phyloP scores from a whole-genome alignment of 2,329 filamentous ascomycete genomes.

The Talaromyces sp. region DNA sequence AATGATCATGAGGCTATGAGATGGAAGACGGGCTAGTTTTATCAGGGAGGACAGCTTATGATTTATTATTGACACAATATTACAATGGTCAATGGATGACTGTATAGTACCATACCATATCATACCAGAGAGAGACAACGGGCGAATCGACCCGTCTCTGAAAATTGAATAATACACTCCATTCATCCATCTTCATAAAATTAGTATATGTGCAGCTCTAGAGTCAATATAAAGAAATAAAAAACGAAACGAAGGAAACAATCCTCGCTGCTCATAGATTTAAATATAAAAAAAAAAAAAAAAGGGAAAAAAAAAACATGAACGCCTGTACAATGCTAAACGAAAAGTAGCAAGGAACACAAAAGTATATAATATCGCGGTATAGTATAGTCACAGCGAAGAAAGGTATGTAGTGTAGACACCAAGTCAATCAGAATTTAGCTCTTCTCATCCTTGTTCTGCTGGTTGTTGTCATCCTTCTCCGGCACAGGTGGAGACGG shows the following conservation, averaged over 20 bases:
- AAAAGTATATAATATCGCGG: neutral
- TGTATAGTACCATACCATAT: neutral
- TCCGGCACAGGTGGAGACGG: constrained; percentile 11
- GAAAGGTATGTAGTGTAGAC: neutral
- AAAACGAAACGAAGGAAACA: neutral
- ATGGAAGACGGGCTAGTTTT: neutral
- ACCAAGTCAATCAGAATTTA: neutral
- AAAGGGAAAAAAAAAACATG: neutral
- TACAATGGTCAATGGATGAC: neutral
- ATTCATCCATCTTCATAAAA: neutral
- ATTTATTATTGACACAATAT: neutral
- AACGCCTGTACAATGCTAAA: neutral
- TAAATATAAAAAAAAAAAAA: too few species aligned
- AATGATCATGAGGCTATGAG: too few species aligned
- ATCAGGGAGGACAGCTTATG: neutral
- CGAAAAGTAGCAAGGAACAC: neutral
- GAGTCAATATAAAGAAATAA: neutral
- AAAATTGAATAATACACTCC: neutral
- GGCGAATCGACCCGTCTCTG: neutral
- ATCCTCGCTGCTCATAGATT: neutral
- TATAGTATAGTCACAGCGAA: neutral
- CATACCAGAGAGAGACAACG: neutral
- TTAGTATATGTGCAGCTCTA: neutral
- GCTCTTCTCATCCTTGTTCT: neutral
- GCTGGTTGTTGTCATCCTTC: constrained; percentile 12